Evolutionary conservation across 305 asterid genomes (phyloP).

Genomic region (Petunia hybrid): DNA sequence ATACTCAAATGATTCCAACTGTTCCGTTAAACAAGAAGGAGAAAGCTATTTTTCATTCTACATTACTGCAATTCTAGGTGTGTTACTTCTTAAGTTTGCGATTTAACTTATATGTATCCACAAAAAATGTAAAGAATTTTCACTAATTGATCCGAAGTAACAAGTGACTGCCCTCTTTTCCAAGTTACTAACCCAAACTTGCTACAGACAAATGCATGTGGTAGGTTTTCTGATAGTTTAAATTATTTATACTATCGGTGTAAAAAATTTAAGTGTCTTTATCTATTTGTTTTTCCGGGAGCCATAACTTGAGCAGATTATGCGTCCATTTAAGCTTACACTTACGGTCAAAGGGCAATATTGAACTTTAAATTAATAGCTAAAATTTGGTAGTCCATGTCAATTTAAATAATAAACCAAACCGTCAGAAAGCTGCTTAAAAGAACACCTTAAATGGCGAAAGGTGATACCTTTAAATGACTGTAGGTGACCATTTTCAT

Average conservation of each 20-base stretch:
- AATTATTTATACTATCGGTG: neutral
- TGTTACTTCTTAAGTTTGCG: neutral
- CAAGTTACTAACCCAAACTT: neutral
- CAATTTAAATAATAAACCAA: neutral
- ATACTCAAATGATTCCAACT: neutral
- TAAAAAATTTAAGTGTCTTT: neutral
- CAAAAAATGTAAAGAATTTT: neutral
- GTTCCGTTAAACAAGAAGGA: neutral
- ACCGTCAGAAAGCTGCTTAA: neutral
- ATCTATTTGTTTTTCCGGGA: neutral
- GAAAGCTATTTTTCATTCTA: neutral
- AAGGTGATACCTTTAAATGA: slow-evolving; percentile 66
- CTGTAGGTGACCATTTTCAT: slow-evolving; percentile 68
- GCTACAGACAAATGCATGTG: neutral
- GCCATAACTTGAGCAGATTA: neutral
- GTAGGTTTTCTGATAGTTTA: neutral
- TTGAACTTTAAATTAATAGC: neutral
- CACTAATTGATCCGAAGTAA: neutral
- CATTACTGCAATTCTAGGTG: neutral
- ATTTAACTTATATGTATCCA: neutral
- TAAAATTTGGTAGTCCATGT: neutral
- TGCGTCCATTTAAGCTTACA: neutral
- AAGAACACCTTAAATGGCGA: slow-evolving; percentile 9
- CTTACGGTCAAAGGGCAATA: slow-evolving; percentile 12
- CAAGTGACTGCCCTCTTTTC: neutral